Percentiles rank a stretch among this genome's conserved stretches.
These are phyloP conservation scores for Rubus idaeus DNA, from an alignment of 306 rosid species.

Conservation along the genomic window DNA sequence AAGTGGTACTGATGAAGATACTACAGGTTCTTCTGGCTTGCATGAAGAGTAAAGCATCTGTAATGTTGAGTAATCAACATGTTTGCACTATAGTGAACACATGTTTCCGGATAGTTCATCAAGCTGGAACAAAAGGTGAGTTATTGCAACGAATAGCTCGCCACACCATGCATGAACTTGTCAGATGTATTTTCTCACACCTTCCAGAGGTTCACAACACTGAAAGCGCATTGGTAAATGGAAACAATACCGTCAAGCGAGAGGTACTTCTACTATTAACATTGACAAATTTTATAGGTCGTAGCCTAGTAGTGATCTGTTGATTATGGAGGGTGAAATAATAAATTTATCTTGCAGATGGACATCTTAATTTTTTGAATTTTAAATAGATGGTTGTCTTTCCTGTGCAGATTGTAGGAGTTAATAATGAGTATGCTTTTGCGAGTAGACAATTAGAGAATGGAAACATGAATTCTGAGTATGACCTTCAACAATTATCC, in stretches of 20 bases:
- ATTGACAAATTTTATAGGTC: neutral
- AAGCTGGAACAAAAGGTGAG: slow-evolving; percentile 90
- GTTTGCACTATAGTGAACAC: slow-evolving; percentile 97
- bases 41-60: slow-evolving; percentile 95
- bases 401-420: slow-evolving; percentile 56
- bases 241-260: slow-evolving; percentile 47
- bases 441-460: slow-evolving; percentile 75
- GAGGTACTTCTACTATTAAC: slow-evolving; percentile 45
- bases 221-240: slow-evolving; percentile 64
- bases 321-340: slow-evolving; percentile 17
- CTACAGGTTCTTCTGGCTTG: slow-evolving; percentile 94
- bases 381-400: slow-evolving; percentile 23
- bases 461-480: slow-evolving; percentile 68
- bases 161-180: slow-evolving; percentile 88
- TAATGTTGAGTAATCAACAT: slow-evolving; percentile 91
- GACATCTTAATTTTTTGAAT: neutral
- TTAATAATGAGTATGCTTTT: slow-evolving; percentile 60
- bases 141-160: slow-evolving; percentile 89
- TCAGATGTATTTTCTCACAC: slow-evolving; percentile 88
- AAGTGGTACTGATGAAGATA: slow-evolving; percentile 91
- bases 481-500: slow-evolving; percentile 58
- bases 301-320: slow-evolving; percentile 10
- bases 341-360: neutral
- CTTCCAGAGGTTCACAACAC: slow-evolving; percentile 82
- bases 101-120: slow-evolving; percentile 95